These are phyloP conservation scores for Cenchrus fungigraminus DNA, from an alignment of 176 grass and related monocot genomes.

Conservation along the genomic window DNA sequence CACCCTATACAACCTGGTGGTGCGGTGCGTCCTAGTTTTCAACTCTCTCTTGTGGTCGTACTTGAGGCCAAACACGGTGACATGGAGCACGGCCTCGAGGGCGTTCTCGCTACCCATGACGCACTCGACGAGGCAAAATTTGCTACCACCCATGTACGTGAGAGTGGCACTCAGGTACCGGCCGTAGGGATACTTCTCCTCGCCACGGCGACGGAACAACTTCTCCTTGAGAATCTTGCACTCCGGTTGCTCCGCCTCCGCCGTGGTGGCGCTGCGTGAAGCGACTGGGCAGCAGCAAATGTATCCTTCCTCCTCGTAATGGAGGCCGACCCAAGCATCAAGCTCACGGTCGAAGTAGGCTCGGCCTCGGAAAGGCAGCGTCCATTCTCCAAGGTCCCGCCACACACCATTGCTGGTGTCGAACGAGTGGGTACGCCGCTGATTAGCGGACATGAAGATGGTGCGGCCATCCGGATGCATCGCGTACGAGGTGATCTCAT, in stretches of 20 bases:
- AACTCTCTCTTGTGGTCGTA: slow-evolving; percentile 12
- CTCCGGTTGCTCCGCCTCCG: background rate
- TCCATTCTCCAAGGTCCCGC: background rate
- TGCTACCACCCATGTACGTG: slow-evolving; percentile 29
- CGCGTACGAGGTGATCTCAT: background rate
- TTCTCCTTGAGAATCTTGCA: slow-evolving; percentile 9
- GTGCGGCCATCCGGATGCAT: slow-evolving; percentile 8
- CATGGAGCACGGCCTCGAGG: background rate
- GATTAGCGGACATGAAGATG: background rate
- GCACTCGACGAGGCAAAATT: slow-evolving; percentile 18
- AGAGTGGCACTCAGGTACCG: background rate
- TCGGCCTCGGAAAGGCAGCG: background rate
- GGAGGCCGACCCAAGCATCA: background rate
- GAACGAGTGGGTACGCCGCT: background rate
- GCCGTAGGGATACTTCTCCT: background rate
- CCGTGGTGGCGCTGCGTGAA: background rate
- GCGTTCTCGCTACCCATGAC: background rate
- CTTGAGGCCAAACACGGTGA: slow-evolving; percentile 26
- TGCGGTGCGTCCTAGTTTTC: background rate
- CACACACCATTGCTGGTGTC: slow-evolving; percentile 5
- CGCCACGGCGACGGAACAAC: background rate
- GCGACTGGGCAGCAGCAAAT: slow-evolving; percentile 2
- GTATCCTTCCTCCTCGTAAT: background rate
- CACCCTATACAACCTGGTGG: background rate
- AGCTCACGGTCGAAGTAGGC: slow-evolving; percentile 13